These are phyloP conservation scores for Durio zibethinus DNA, from an alignment of 345 rosid genomes.

Conservation along the genomic window DNA sequence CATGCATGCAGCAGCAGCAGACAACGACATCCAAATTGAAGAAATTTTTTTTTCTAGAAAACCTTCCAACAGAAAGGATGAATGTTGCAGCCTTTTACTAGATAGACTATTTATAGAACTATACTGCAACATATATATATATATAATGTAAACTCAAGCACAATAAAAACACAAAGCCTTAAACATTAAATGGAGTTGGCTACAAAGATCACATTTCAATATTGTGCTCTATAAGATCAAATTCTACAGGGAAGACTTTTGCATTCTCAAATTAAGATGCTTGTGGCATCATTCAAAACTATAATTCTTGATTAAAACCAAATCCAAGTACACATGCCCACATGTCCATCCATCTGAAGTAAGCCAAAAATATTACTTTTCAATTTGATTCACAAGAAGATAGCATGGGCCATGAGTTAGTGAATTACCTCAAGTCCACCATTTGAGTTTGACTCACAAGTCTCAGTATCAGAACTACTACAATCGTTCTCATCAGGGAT, in stretches of 20 bases:
- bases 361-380: neutral
- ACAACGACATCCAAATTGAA: neutral
- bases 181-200: neutral
- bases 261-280: neutral
- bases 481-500: constrained; percentile 37
- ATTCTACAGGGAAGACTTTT: neutral
- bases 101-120: neutral
- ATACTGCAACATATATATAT: neutral
- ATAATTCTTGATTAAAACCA: neutral
- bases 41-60: neutral
- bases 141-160: neutral
- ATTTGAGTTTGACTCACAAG: constrained; percentile 31
- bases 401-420: neutral
- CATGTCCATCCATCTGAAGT: neutral
- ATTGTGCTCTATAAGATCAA: neutral
- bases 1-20: neutral
- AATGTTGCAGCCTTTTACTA: neutral
- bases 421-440: constrained; percentile 53
- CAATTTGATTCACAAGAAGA: constrained; percentile 5
- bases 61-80: neutral
- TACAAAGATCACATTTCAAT: neutral
- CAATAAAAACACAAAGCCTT: neutral
- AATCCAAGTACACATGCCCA: neutral
- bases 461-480: constrained; percentile 37
- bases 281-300: neutral